A percentile compares a stretch with the other conserved stretches of the same genome.
phyloP scores from a whole-genome alignment of 352 stramenopile species.

The Phytophthora foliorum region DNA sequence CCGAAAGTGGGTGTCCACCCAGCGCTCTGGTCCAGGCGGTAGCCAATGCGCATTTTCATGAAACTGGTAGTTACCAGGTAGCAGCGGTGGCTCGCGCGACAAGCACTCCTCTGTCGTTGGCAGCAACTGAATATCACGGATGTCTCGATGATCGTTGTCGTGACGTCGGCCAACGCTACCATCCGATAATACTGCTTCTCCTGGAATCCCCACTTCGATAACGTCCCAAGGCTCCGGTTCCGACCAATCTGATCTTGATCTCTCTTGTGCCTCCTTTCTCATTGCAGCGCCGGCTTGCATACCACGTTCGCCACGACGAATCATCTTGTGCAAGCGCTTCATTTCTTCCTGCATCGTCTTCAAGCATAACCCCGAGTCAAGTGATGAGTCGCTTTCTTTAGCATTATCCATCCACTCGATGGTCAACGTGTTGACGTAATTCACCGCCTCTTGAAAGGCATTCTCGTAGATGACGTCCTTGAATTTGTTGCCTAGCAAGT shows the following conservation, averaged over 20 bases:
- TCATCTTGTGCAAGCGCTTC: constrained; percentile 40
- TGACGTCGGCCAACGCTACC: constrained; percentile 45
- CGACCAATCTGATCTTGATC: background rate
- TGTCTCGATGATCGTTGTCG: constrained; percentile 49
- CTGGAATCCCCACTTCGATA: constrained; percentile 37
- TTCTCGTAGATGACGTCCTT: constrained; percentile 56
- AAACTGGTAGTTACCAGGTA: constrained; percentile 52
- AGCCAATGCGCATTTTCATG: constrained; percentile 53
- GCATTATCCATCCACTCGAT: constrained; percentile 31
- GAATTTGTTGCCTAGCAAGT: constrained; percentile 57
- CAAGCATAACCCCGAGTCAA: constrained; percentile 48
- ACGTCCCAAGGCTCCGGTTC: constrained; percentile 37
- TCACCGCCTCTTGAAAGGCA: constrained; percentile 36
- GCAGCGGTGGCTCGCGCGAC: constrained; percentile 28
- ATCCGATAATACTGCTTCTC: constrained; percentile 23
- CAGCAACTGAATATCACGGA: constrained; percentile 45
- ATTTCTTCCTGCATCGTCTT: constrained; percentile 40
- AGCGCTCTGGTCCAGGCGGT: constrained; percentile 46
- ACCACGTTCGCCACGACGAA: constrained; percentile 25
- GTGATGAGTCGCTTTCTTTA: constrained; percentile 2
- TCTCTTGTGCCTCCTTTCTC: constrained; percentile 17
- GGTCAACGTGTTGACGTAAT: constrained; percentile 35
- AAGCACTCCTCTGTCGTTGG: constrained; percentile 51
- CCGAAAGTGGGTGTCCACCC: constrained; percentile 58
- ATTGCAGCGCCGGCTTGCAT: constrained; percentile 17